Conservation (phyloP, 2,329 filamentous ascomycete species). For the Aureobasidium melanogenum region DNA sequence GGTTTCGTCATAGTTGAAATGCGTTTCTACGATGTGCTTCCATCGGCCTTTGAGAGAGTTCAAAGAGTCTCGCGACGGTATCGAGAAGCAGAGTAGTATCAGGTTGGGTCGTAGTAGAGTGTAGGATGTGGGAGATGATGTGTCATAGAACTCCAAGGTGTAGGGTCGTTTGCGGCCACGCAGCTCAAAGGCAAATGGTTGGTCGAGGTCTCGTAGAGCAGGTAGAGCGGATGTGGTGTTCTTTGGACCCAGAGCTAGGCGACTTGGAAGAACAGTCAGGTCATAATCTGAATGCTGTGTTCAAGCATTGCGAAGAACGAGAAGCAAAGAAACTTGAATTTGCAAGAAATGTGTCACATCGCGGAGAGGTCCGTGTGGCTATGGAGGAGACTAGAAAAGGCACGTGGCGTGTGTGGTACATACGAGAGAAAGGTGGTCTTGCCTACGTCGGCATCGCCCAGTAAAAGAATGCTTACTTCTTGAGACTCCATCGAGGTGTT, state of each 20-base stretch:
- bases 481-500: constrained; percentile 18
- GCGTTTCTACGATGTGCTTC: constrained; percentile 36
- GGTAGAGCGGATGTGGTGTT: constrained; percentile 25
- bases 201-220: constrained; percentile 44
- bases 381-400: constrained; percentile 13
- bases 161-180: constrained; percentile 47
- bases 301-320: not conserved
- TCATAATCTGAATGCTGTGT: not conserved
- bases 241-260: constrained; percentile 20
- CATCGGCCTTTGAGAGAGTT: constrained; percentile 37
- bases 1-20: constrained; percentile 44
- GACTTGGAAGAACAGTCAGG: constrained; percentile 14
- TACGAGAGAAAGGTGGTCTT: constrained; percentile 57
- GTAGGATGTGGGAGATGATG: constrained; percentile 48
- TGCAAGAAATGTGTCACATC: not conserved
- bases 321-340: not conserved
- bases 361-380: not conserved
- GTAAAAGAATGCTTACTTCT: constrained; percentile 43
- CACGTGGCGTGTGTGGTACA: constrained; percentile 24
- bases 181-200: constrained; percentile 52
- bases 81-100: constrained; percentile 51
- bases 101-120: constrained; percentile 45
- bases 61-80: constrained; percentile 44
- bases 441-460: constrained; percentile 51
- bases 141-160: constrained; percentile 48